phyloP scores from a whole-genome alignment of 495 filamentous ascomycete species.

The Hyphodiscus hymeniophilus region DNA sequence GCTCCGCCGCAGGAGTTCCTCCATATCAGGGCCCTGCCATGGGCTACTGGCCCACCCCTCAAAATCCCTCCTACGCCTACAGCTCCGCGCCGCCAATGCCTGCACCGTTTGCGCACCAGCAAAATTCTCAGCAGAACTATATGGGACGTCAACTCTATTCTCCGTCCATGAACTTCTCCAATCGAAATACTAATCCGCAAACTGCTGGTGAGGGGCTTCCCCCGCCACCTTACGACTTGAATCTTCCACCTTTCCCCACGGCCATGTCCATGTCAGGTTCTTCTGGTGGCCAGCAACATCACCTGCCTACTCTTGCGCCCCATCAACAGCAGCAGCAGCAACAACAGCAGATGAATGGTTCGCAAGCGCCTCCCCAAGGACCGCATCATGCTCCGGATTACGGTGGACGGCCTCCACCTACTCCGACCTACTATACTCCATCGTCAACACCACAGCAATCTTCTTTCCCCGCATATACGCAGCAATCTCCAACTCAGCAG shows the following conservation, averaged over 20 bases:
- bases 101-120: slow-evolving; percentile 48
- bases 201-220: slow-evolving; percentile 38
- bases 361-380: slow-evolving; percentile 51
- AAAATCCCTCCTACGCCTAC: slow-evolving; percentile 40
- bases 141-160: slow-evolving; percentile 28
- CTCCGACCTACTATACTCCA: slow-evolving; percentile 51
- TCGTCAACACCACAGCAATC: slow-evolving; percentile 57
- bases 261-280: slow-evolving; percentile 29
- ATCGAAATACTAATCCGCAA: slow-evolving; percentile 36
- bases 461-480: slow-evolving; percentile 46
- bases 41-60: slow-evolving; percentile 45
- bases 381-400: slow-evolving; percentile 59
- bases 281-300: slow-evolving; percentile 15
- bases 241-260: slow-evolving; percentile 50
- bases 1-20: slow-evolving; percentile 37
- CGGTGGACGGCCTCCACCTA: slow-evolving; percentile 49
- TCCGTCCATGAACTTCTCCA: slow-evolving; percentile 20
- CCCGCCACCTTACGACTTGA: slow-evolving; percentile 53
- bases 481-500: slow-evolving; percentile 49
- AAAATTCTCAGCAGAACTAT: slow-evolving; percentile 36
- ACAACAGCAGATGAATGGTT: slow-evolving; percentile 13
- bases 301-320: slow-evolving; percentile 17
- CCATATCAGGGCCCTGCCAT: slow-evolving; percentile 39
- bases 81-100: slow-evolving; percentile 33
- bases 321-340: slow-evolving; percentile 18